Evolutionary conservation across 306 rosid genomes (phyloP), one percentile per base, ranked within the genome.

Genomic region (Leucaena leucocephala): DNA sequence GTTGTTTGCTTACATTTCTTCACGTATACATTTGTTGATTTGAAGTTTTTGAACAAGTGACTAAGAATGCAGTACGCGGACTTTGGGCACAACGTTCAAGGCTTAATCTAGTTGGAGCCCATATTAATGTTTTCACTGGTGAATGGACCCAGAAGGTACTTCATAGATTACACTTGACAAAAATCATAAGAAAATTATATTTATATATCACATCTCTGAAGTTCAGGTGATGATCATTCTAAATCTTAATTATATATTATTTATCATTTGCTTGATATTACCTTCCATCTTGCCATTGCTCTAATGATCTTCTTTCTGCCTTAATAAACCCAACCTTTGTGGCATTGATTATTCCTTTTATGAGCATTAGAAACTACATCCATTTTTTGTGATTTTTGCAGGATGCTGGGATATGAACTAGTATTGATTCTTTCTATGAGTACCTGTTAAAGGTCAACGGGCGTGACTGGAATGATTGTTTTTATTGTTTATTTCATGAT

Each of bases 101-200:
- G 90, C 93, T 95, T 73, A 91, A 95, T 85, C 82, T 95, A 86
- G 97, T 95, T 79, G 98, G 98, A 82, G 98, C 98, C 71, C 98
- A 95, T 81, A 91, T 95, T 76, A 92, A 95, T 88, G 97, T 95
- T 78, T 95, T 95, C 89, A 91, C 98, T 42, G 98, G 98, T 87
- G 98, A 95, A 91, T 95, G 98, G 98, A 95, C 98, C 76, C 98
- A 95, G 79, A 95, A 95, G 98, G 98, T 95, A 92, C 76, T 81
- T 9, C 35, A 40, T 64, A 85, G 72, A 76, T 78, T 78, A 77
- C 61, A 71, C 79, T 52, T 82, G 19, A 66, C 64, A 57, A 65
- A 74, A 78, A 80, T 58, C 2, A 11, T 4, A 65, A 63, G 76
- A 36, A 70, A 68, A 10, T 39, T 38, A 50, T 66, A 38, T 50